Percentiles rank a stretch among this genome's conserved stretches.
phyloP scores from a whole-genome alignment of 352 stramenopile species.

The Pythium dissotocum region DNA sequence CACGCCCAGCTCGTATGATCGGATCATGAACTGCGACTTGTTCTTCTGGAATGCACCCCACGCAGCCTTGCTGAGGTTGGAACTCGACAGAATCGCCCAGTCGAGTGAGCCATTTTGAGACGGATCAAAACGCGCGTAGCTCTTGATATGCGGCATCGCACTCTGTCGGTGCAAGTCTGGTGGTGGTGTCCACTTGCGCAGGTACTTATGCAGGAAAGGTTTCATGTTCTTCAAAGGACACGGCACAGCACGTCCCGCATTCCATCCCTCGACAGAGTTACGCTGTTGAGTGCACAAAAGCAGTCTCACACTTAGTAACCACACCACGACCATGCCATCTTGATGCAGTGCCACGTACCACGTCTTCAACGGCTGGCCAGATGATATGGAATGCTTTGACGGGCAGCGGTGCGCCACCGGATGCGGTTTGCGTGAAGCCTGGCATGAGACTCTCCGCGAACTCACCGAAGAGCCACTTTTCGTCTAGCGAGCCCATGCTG shows the following conservation, averaged over 20 bases:
- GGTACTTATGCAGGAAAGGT: slow-evolving; percentile 82
- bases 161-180: slow-evolving; percentile 57
- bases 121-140: slow-evolving; percentile 61
- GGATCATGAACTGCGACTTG: slow-evolving; percentile 77
- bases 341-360: slow-evolving; percentile 40
- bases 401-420: slow-evolving; percentile 29
- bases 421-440: slow-evolving; percentile 36
- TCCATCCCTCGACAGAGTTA: slow-evolving; percentile 83
- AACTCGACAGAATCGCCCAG: slow-evolving; percentile 79
- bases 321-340: not conserved
- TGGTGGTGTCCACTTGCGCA: slow-evolving; percentile 75
- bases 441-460: slow-evolving; percentile 65
- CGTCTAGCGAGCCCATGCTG: slow-evolving; percentile 75
- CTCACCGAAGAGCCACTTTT: slow-evolving; percentile 83
- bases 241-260: slow-evolving; percentile 62
- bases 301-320: not conserved
- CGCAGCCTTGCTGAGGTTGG: slow-evolving; percentile 82
- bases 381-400: slow-evolving; percentile 73
- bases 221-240: slow-evolving; percentile 88
- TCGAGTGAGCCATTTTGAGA: slow-evolving; percentile 40
- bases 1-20: slow-evolving; percentile 81
- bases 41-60: slow-evolving; percentile 79
- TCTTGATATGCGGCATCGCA: slow-evolving; percentile 86
- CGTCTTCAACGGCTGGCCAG: slow-evolving; percentile 78
- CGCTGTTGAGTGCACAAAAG: slow-evolving; percentile 30